Evolutionary conservation across 2,329 filamentous ascomycete species (phyloP), one percentile per base, ranked within the genome.

Genomic region (Graphilbum ipis-grandicollis): DNA sequence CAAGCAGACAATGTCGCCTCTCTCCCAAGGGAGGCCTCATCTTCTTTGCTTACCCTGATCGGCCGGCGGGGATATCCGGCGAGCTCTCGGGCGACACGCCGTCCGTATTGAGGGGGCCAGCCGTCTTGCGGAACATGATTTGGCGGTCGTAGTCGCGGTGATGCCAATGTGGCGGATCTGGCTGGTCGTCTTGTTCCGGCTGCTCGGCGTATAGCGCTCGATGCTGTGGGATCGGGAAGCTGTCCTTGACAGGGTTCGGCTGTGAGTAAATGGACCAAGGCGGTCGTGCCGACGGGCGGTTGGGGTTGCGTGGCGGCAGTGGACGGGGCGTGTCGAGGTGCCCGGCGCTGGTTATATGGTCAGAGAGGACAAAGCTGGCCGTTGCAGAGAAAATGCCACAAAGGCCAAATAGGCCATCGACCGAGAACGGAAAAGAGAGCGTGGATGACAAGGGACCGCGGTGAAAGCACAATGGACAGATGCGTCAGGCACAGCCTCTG

Each of bases 181-280:
- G 3, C 9, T 42, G 29, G 17, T 19, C 1, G 33, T 19, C 10
- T 36, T 35, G 29, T 9, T 39, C 30, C 17, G 31, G 28, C 13
- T 9, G 23, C 10, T 18, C 19, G 12, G 34, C 31, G 18, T 33
- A 12, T 3, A 19, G 19, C 5, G 33, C 19, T n/a, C 39, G 35
- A 45, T 46, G 33, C 43, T 31, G 39, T 35, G 50, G 42, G n/a
- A 49, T 43, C 9, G 52, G 49, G 38, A 57, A 56, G 31, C 44
- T 48, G 13, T 53, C 46, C 10, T 49, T 50, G 21, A 51, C 48
- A 13, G 63, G 62, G 41, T 62, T 70, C 32, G 59, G 63, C 50
- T 69, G 64, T 33, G 73, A 72, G 50, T 79, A 78, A 33, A 74
- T 46, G 14, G 76, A 78, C 23, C 75, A 77, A 7, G 59, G 45